Percentiles rank a stretch among this genome's conserved stretches.
Evolutionary conservation across 805 yeast species (phyloP).

Genomic region (Candida khao-thaluensis): DNA sequence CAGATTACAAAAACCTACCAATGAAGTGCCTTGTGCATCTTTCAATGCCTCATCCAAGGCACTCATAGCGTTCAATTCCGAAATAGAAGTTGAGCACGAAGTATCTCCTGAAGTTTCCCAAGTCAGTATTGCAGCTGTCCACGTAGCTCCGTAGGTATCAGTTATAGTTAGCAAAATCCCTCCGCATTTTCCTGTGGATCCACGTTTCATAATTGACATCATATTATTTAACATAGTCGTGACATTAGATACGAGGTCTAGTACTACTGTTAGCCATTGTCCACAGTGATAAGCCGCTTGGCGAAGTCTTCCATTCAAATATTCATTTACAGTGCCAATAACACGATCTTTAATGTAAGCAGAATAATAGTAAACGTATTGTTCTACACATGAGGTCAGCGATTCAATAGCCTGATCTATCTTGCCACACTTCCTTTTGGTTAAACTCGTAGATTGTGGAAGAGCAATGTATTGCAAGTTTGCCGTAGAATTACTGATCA

Average conservation of each 20-base stretch:
- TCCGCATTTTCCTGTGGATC: constrained; percentile 3
- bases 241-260: not conserved
- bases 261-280: not conserved
- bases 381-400: constrained; percentile 1
- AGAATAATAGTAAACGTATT: not conserved
- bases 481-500: constrained; percentile 1
- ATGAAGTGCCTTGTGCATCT: not conserved
- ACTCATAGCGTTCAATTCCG: not conserved
- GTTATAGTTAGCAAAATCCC: constrained; percentile 2
- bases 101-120: constrained; percentile 1
- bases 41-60: constrained; percentile 1
- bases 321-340: not conserved
- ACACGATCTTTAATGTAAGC: constrained; percentile 1
- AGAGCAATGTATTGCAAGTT: not conserved
- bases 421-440: constrained; percentile 1
- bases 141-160: not conserved
- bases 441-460: not conserved
- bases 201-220: constrained; percentile 1
- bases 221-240: not conserved
- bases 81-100: not conserved
- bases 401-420: not conserved
- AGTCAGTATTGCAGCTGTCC: constrained; percentile 1
- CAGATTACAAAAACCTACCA: not conserved
- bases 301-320: not conserved
- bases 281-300: constrained; percentile 2